phyloP scores from a whole-genome alignment of 2,329 filamentous ascomycete genomes.

The Endothia cerciana region DNA sequence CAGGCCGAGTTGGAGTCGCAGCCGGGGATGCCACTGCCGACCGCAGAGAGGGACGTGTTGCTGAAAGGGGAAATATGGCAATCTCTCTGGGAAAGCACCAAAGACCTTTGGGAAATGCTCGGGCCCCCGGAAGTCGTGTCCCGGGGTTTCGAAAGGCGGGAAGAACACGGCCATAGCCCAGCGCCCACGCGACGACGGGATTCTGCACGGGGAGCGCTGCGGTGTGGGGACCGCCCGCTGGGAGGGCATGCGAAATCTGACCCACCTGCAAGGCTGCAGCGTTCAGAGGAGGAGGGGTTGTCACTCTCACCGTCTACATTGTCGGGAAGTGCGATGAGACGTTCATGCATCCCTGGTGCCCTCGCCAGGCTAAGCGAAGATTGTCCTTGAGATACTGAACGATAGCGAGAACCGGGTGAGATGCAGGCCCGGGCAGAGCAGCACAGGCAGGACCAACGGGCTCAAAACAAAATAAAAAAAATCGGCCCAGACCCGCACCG shows the following conservation, averaged over 20 bases:
- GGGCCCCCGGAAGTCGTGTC: no score
- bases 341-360: neutral
- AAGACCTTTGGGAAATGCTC: no score
- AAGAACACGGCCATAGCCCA: no score
- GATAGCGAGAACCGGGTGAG: neutral
- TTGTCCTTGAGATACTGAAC: neutral
- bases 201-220: no score
- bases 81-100: no score
- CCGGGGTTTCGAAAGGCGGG: no score
- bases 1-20: neutral
- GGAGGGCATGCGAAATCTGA: neutral
- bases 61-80: no score
- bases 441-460: neutral
- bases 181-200: no score
- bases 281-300: neutral
- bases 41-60: neutral
- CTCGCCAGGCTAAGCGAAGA: no score
- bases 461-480: neutral
- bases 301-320: neutral
- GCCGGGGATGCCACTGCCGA: neutral
- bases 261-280: conserved; percentile 3
- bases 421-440: neutral
- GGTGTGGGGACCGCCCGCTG: no score
- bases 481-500: conserved; percentile 14
- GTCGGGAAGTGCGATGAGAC: neutral